These are phyloP conservation scores for Cladosporium sp. DNA, from an alignment of 2,329 filamentous ascomycete genomes.

Conservation along the genomic window DNA sequence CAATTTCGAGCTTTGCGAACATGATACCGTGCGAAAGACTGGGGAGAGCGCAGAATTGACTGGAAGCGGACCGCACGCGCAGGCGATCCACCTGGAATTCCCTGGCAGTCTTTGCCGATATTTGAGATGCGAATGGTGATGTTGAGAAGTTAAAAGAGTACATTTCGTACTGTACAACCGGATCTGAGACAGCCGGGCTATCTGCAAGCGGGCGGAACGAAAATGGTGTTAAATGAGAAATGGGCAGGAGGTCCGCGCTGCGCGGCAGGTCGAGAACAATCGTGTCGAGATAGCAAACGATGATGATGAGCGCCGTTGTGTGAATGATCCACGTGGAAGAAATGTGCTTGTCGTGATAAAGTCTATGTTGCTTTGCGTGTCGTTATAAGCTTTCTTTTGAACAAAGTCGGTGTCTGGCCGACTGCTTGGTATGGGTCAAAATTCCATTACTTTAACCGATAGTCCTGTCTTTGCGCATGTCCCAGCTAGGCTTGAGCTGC, in stretches of 20 bases:
- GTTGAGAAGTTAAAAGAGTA: neutral
- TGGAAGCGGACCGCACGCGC: too few species aligned
- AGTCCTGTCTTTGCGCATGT: slow-evolving; percentile 36
- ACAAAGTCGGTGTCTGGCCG: slow-evolving; percentile 1
- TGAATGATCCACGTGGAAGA: slow-evolving; percentile 1
- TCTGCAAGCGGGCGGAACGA: neutral
- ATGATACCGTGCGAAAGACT: too few species aligned
- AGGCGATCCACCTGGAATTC: too few species aligned
- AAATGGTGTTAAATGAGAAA: neutral
- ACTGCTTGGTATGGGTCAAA: neutral
- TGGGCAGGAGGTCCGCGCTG: neutral
- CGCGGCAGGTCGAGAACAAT: neutral
- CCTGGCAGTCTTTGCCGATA: too few species aligned
- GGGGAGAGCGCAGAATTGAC: too few species aligned
- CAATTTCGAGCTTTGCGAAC: too few species aligned
- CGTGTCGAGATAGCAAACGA: neutral
- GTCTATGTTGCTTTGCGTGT: slow-evolving; percentile 9
- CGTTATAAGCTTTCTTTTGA: slow-evolving; percentile 1
- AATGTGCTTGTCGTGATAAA: slow-evolving; percentile 9
- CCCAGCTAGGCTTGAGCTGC: slow-evolving; percentile 56
- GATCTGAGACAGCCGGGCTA: neutral
- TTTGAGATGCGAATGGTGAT: neutral
- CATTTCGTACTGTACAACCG: slow-evolving; percentile 5
- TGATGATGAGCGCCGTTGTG: neutral
- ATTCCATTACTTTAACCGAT: neutral